A percentile compares a stretch with the other conserved stretches of the same genome.
Conservation (phyloP, 2,329 filamentous ascomycete genomes). For the Xylariaceae sp. region DNA sequence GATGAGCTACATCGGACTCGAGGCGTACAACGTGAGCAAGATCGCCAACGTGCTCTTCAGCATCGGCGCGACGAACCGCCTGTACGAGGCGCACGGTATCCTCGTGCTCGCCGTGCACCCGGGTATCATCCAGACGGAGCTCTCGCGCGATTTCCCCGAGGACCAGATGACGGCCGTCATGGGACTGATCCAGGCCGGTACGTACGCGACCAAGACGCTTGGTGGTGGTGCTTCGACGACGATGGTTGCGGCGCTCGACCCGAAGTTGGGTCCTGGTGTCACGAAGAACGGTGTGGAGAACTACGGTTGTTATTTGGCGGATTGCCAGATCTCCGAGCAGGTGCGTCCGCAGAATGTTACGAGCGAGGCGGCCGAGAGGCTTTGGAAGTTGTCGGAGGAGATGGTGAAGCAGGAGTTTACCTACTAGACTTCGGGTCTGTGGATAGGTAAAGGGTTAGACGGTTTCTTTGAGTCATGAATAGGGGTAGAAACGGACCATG, state of each 20-base stretch:
- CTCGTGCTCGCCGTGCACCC: slow-evolving; percentile 32
- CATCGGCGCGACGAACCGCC: slow-evolving; percentile 24
- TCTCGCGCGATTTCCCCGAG: slow-evolving; percentile 24
- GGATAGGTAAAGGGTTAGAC: too few species aligned
- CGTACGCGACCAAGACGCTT: slow-evolving; percentile 16
- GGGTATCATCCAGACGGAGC: slow-evolving; percentile 33
- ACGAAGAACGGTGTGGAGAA: slow-evolving; percentile 31
- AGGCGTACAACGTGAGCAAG: slow-evolving; percentile 35
- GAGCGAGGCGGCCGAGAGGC: slow-evolving; percentile 31
- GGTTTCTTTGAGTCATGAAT: too few species aligned
- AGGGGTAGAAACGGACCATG: too few species aligned
- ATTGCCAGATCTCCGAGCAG: slow-evolving; percentile 33
- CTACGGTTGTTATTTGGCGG: slow-evolving; percentile 28
- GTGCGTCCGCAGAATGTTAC: slow-evolving; percentile 24
- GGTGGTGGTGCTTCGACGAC: slow-evolving; percentile 27
- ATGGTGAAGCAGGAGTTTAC: slow-evolving; percentile 34
- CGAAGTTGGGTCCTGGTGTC: slow-evolving; percentile 23
- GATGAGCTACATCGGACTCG: slow-evolving; percentile 30
- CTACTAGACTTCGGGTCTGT: slow-evolving; percentile 19
- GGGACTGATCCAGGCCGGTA: not conserved
- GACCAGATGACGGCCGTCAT: slow-evolving; percentile 15
- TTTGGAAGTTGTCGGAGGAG: slow-evolving; percentile 35
- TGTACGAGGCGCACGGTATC: slow-evolving; percentile 34
- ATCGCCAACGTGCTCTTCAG: slow-evolving; percentile 34
- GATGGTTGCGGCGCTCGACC: slow-evolving; percentile 33